Base-by-base conservation (phyloP, 2,329 filamentous ascomycete species). In the Lachnellula occidentalis region DNA sequence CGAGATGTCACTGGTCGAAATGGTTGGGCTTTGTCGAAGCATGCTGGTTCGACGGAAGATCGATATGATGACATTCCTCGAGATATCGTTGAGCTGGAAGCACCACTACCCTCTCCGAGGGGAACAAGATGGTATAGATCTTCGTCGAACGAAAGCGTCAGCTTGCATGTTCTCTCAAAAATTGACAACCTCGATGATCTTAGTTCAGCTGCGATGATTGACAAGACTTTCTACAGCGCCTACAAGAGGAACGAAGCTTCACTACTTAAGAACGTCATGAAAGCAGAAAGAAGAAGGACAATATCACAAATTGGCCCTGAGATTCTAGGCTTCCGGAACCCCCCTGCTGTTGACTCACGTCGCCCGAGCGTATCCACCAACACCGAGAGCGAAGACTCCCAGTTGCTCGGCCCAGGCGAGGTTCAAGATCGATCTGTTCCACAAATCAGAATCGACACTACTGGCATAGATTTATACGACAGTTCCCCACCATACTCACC, bases 11-110 rank as follows among this genome's bases (percentile, higher is more conserved):
- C 73, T 15, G 76, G 76, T 0, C 71, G 71, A 59, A 71, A 71
- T 39, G 78, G 77, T 5, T 80, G 77, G 78, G 77, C 71, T 0
- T 56, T 80, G 2, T 76, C 74, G 2, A 74, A 73, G 59, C 66
- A 74, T 50, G 55, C 55, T 14, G 54, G 55, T 19, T 51, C 53
- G 31, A 56, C 51, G 43, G 58, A 59, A 15, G 56, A 56, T 45
- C 53, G 50, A 17, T 48, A 55, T 27, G 54, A 56, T 15, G 46
- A 58, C 12, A 37, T 45, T 22, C 17, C 54, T 15, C n/a, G 48
- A 24, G 58, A 59, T 34, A 31, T 57, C 9, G 39, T 49, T 15
- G 62, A 64, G 39, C 42, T 63, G 8, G 45, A 55, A 47, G 60
- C 51, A 14, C 54, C 57, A 11, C 27, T 53, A n/a, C 47, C 54